phyloP scores from a whole-genome alignment of 1,284 basidiomycete species.

The Sanguinoderma infundibulare region DNA sequence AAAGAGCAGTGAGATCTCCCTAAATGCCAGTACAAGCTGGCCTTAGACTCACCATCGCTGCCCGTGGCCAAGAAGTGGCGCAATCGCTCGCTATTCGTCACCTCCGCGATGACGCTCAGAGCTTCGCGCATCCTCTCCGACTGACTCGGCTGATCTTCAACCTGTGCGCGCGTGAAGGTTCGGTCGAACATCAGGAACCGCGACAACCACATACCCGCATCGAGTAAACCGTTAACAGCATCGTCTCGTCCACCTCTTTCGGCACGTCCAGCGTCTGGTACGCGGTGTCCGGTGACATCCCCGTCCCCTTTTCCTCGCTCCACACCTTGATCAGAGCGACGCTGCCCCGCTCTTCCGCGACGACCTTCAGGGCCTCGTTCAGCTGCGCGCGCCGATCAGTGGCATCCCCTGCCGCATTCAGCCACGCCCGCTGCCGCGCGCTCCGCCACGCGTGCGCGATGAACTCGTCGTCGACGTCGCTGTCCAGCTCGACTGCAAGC shows the following conservation, averaged over 20 bases:
- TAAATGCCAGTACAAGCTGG: background rate
- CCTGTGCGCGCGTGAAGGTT: slow-evolving; percentile 40
- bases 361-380: slow-evolving; percentile 65
- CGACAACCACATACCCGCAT: slow-evolving; percentile 62
- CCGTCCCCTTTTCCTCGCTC: slow-evolving; percentile 56
- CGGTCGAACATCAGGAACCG: slow-evolving; percentile 8
- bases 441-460: slow-evolving; percentile 71
- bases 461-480: slow-evolving; percentile 71
- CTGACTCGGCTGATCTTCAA: slow-evolving; percentile 71
- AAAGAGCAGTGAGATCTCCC: background rate
- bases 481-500: slow-evolving; percentile 63
- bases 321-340: slow-evolving; percentile 50
- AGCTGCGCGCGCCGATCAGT: slow-evolving; percentile 49
- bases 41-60: slow-evolving; percentile 73
- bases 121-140: slow-evolving; percentile 69
- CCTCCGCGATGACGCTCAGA: slow-evolving; percentile 69
- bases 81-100: slow-evolving; percentile 73
- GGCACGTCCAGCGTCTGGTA: slow-evolving; percentile 76
- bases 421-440: slow-evolving; percentile 65
- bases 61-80: slow-evolving; percentile 69
- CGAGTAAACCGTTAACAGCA: slow-evolving; percentile 74
- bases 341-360: slow-evolving; percentile 65
- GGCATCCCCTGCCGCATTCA: slow-evolving; percentile 47
- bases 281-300: slow-evolving; percentile 75
- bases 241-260: slow-evolving; percentile 72